phyloP scores from a whole-genome alignment of 202 grass and related monocot species.

The Digitaria exilis region DNA sequence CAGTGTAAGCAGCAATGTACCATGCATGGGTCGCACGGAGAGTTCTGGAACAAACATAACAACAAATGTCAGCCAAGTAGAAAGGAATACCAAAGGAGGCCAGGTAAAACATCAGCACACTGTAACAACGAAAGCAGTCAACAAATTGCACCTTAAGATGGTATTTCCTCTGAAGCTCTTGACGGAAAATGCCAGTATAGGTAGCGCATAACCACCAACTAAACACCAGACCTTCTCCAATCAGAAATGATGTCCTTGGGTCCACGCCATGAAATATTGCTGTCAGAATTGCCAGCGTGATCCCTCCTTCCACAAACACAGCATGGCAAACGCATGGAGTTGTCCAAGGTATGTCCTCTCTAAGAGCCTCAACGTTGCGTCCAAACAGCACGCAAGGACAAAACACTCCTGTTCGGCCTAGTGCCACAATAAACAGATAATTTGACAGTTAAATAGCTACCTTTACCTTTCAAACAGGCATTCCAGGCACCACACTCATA shows the following conservation, averaged over 20 bases:
- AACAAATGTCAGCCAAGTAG: background rate
- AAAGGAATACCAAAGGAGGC: background rate
- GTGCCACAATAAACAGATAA: background rate
- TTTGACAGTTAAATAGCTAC: slow-evolving; percentile 3
- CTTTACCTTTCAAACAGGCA: background rate
- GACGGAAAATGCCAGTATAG: slow-evolving; percentile 86
- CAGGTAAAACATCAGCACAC: background rate
- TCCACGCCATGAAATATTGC: slow-evolving; percentile 84
- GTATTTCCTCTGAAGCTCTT: slow-evolving; percentile 90
- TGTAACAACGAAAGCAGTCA: background rate
- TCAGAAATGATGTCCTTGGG: slow-evolving; percentile 76
- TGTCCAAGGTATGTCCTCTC: slow-evolving; percentile 85
- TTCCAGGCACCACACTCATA: background rate
- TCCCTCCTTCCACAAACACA: slow-evolving; percentile 84
- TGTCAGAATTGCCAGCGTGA: slow-evolving; percentile 72
- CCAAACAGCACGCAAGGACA: slow-evolving; percentile 92
- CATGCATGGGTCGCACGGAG: slow-evolving; percentile 89
- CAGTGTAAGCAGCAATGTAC: slow-evolving; percentile 93
- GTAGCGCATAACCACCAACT: slow-evolving; percentile 89
- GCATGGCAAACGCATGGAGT: slow-evolving; percentile 84
- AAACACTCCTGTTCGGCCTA: slow-evolving; percentile 86
- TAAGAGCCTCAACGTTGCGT: slow-evolving; percentile 77
- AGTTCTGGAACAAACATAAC: slow-evolving; percentile 51
- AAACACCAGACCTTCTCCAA: slow-evolving; percentile 90
- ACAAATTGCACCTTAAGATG: slow-evolving; percentile 73